Evolutionary conservation across 192 early-diverging fungal species (phyloP), one percentile per base, ranked within the genome.

Genomic region (Gonapodya sp.): DNA sequence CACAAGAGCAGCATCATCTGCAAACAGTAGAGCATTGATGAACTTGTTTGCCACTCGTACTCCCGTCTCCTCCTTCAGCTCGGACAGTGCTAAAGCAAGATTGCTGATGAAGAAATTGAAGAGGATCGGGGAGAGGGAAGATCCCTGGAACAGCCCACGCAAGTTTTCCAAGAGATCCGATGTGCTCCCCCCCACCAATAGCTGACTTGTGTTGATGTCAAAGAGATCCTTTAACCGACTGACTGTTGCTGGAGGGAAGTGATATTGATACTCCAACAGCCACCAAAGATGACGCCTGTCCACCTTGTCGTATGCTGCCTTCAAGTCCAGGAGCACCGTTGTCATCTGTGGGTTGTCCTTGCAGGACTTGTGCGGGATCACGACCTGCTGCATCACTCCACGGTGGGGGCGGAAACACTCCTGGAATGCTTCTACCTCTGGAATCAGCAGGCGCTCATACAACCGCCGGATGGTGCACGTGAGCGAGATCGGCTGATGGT

Each of bases 211-310:
- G n/a, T n/a, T n/a, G n/a, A n/a, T n/a, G n/a, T 94, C 0, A 93
- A 96, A 78, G 8, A 64, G 24, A 24, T 64, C 46, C 24, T 64
- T 64, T 8, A 64, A 64, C 46, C 46, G 8, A 24, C 46, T 64
- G 8, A 64, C 46, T 16, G 46, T 64, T 8, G 8, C 8, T 24
- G 8, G 46, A 16, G 46, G 46, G 8, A 64, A 16, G 24, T 24
- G 8, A 64, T 64, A 64, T 64, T 24, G 8, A 16, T 64, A 8
- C 46, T 24, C 24, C 46, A 64, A 24, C 24, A 8, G 8, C 24
- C 46, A 8, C 46, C 46, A 64, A 64, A 64, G 46, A 16, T 24
- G 8, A 8, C 24, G 46, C 24, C 46, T 64, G 46, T 64, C 24
- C 46, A 64, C 46, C 46, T 16, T 16, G 46, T 64, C 46, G 24